Base-by-base conservation (phyloP, 1,139 yeast species). In the Pichia sp. region DNA sequence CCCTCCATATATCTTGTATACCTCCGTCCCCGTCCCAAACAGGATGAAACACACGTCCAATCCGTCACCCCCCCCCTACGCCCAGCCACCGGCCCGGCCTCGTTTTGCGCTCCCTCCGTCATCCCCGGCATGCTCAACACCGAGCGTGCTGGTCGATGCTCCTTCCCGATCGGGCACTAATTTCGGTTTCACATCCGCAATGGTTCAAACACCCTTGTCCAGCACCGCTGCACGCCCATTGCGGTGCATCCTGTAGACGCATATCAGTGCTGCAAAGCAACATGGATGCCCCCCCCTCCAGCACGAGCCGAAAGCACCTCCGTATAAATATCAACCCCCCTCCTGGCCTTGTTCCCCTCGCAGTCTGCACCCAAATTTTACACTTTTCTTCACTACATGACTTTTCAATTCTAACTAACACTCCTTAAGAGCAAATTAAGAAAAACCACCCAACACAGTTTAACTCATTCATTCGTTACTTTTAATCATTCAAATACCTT, bases 141-240 rank as follows among this genome's bases (percentile, higher is more conserved):
- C 48, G 31, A 14, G 46, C 46, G 46, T 46, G 48, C 48, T 46
- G 48, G 48, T 10, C 27, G 12, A 17, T 9, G 33, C 17, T 16
- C 27, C 24, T 46, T 16, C 48, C 48, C 20, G 12, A 27, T 46
- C 27, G 36, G 48, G 48, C 48, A 46, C 30, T 42, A n/a, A 16
- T 42, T 10, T 24, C n/a, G 16, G 40, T 45, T 30, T 45, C 36
- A 45, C 7, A 9, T n/a, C 10, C 16, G 40, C 40, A 20, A 20
- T 20, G 24, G 24, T 3, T 20, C 24, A 20, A 20, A 20, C 24
- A 20, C 24, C 24, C 24, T 20, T 36, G 40, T 14, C 40, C 10
- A 36, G 40, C 16, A 20, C 24, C 24, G 24, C 24, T 20, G 24
- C 24, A 20, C 24, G 3, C 24, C 24, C 24, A 20, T 20, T 20